Base-by-base conservation (phyloP, 1,284 basidiomycete genomes). In the Leccinum proliferum region DNA sequence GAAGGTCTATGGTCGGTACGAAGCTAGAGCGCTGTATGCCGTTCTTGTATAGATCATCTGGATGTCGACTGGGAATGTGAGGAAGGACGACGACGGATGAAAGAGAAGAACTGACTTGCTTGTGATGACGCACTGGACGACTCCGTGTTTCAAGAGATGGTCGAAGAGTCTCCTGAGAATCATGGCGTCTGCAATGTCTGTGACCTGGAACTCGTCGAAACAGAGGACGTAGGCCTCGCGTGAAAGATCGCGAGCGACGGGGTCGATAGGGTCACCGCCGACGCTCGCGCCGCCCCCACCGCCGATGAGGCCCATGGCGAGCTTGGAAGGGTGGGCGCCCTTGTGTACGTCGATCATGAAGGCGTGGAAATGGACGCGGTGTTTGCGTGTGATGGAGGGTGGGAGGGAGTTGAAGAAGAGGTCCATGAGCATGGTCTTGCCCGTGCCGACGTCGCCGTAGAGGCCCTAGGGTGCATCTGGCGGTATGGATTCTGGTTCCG, bases 261-360 rank as follows among this genome's bases (percentile, higher is more conserved):
- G 93, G 21, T 87, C 80, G 67, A 98, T 92, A 21, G 93, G 91
- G 74, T 97, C 95, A 10, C 89, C 90, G 32, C 89, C 68, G 12
- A 73, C 70, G 48, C 71, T 71, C 32, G 64, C 50, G 55, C 68
- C 70, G 3, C 71, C 70, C 25, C 69, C 70, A 0, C 69, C 69
- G 15, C 62, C 64, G 14, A 80, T 74, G 67, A 81, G 76, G n/a
- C 87, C 88, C 78, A 86, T 78, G 66, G 85, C 81, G 60, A 81
- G 76, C 77, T 93, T 93, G 55, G 88, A 85, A 2, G 86, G 86
- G 69, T 97, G 95, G 5, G 96, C 79, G 10, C 95, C 88, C 73
- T 96, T 96, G 74, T 98, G 93, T 29, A 98, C 95, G 72, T 99
- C 96, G 66, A 98, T 90, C 97, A 99, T 99, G 80, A 99, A 99